A percentile compares a stretch with the other conserved stretches of the same genome.
These are phyloP conservation scores for Hymenotorrendiella dingleyae DNA, from an alignment of 2,329 filamentous ascomycete species.

Conservation along the genomic window DNA sequence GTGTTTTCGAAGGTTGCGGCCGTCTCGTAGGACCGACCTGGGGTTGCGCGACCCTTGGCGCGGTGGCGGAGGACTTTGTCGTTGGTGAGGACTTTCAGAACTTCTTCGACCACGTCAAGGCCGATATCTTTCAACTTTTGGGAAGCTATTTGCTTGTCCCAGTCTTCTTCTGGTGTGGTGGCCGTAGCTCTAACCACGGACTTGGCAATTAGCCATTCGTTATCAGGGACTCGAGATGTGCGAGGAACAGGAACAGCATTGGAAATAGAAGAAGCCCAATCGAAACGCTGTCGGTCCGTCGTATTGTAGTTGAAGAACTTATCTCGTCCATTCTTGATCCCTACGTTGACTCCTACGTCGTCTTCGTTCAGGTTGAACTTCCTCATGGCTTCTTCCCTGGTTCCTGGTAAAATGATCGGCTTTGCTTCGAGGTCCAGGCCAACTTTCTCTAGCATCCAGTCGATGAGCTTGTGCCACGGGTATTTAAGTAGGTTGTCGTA, in stretches of 20 bases:
- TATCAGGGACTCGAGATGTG: background rate
- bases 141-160: constrained; percentile 42
- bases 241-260: constrained; percentile 32
- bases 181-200: constrained; percentile 57
- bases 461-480: constrained; percentile 61
- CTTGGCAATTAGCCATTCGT: constrained; percentile 36
- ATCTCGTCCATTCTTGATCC: constrained; percentile 44
- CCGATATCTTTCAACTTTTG: constrained; percentile 37
- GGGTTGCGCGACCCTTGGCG: constrained; percentile 51
- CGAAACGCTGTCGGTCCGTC: constrained; percentile 34
- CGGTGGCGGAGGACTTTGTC: constrained; percentile 46
- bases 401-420: constrained; percentile 41
- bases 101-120: constrained; percentile 16
- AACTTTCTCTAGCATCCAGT: constrained; percentile 54
- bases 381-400: no score
- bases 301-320: constrained; percentile 49
- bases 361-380: constrained; percentile 42
- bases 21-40: constrained; percentile 56
- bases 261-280: constrained; percentile 38
- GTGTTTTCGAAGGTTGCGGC: constrained; percentile 51
- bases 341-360: constrained; percentile 33
- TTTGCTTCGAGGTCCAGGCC: constrained; percentile 36
- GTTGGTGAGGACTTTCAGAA: constrained; percentile 17
- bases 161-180: constrained; percentile 45
- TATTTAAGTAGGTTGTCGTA: constrained; percentile 58